Conservation (phyloP, 176 grass and related monocot species). For the Oryza brachyantha region DNA sequence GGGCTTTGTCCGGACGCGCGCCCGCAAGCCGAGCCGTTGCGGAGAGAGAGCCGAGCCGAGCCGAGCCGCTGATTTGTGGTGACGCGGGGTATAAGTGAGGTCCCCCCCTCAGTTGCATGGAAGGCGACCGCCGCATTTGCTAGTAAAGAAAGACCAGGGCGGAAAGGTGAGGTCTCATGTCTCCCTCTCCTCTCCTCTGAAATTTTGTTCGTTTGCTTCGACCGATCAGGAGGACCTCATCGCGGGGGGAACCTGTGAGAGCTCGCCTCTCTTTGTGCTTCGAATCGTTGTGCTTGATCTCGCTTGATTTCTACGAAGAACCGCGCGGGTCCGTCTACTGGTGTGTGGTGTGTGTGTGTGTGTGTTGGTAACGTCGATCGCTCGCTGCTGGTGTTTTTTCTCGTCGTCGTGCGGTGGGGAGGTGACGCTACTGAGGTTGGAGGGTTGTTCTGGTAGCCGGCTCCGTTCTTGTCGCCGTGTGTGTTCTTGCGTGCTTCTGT, state of each 20-base stretch:
- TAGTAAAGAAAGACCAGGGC: background rate
- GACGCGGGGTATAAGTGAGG: background rate
- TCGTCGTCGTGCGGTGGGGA: background rate
- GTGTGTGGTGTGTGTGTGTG: too few species aligned
- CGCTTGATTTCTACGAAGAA: background rate
- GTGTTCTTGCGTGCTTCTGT: background rate
- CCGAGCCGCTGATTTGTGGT: background rate
- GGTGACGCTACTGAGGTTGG: too few species aligned
- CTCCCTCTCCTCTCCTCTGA: background rate
- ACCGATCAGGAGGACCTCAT: background rate
- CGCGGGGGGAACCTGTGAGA: background rate
- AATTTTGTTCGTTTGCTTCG: background rate
- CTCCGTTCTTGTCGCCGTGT: background rate
- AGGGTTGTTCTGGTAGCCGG: background rate
- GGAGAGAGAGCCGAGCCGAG: background rate
- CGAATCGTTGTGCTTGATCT: background rate
- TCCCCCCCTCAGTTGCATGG: conserved; percentile 3
- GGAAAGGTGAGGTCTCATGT: conserved; percentile 29
- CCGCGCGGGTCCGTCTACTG: background rate
- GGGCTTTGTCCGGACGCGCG: background rate
- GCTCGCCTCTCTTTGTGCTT: background rate
- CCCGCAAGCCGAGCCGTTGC: background rate
- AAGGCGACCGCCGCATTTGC: background rate
- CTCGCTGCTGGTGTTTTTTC: background rate
- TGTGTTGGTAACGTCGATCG: background rate